A percentile compares a stretch with the other conserved stretches of the same genome.
These are phyloP conservation scores for Austropuccinia psidii DNA, from an alignment of 1,284 basidiomycete genomes.

Conservation along the genomic window DNA sequence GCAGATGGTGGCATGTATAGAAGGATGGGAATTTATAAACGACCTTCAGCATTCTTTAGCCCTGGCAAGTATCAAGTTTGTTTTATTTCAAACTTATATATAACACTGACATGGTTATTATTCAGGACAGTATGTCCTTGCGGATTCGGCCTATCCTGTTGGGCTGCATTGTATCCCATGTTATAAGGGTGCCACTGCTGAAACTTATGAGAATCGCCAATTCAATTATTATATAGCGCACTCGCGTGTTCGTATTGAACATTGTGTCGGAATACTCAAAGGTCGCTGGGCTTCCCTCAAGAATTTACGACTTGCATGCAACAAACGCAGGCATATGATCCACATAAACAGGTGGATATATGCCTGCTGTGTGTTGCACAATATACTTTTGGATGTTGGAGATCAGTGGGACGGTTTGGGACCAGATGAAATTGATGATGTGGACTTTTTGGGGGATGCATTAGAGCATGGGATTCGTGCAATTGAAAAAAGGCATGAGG, in stretches of 20 bases:
- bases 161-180: not conserved
- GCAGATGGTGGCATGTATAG: not conserved
- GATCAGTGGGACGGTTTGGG: not conserved
- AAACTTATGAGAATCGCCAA: not conserved
- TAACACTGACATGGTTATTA: not conserved
- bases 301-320: not conserved
- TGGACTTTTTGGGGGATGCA: too few relatives aligned
- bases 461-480: too few relatives aligned
- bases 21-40: not conserved
- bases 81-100: too few relatives aligned
- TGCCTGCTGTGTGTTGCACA: not conserved
- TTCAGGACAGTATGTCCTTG: conserved; percentile 8
- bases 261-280: not conserved
- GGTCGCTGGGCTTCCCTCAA: not conserved
- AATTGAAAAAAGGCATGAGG: too few relatives aligned
- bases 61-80: not conserved
- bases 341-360: not conserved
- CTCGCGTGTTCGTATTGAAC: not conserved
- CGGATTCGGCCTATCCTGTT: conserved; percentile 6
- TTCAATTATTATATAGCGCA: conserved; percentile 12
- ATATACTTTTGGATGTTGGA: not conserved
- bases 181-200: not conserved
- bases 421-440: too few relatives aligned
- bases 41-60: not conserved
- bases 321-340: not conserved